These are phyloP conservation scores for Metschnikowia dekortorum DNA, from an alignment of 805 yeast species.

Conservation along the genomic window DNA sequence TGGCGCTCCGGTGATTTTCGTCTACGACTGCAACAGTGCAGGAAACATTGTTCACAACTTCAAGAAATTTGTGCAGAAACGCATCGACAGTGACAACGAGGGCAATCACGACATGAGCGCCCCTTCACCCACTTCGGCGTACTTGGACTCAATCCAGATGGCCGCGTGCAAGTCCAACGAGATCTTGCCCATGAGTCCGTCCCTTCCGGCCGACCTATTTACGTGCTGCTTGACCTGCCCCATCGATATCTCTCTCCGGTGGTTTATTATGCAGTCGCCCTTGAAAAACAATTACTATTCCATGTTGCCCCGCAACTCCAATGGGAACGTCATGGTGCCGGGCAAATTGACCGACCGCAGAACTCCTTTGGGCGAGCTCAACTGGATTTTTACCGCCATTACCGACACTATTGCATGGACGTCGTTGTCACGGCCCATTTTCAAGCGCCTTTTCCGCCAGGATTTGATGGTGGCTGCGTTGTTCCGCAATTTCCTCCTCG, in stretches of 20 bases:
- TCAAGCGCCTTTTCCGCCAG: slow-evolving; percentile 87
- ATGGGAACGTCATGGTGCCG: slow-evolving; percentile 68
- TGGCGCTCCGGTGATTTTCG: slow-evolving; percentile 95
- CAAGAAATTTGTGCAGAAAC: slow-evolving; percentile 81
- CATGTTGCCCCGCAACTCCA: slow-evolving; percentile 43
- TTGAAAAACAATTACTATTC: slow-evolving; percentile 48
- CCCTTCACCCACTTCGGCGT: slow-evolving; percentile 63
- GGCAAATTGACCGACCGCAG: slow-evolving; percentile 89
- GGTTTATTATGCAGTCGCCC: slow-evolving; percentile 86
- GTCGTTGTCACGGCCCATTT: slow-evolving; percentile 76
- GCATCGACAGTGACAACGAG: slow-evolving; percentile 81
- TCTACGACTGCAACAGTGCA: slow-evolving; percentile 91
- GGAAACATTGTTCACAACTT: slow-evolving; percentile 90
- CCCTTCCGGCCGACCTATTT: slow-evolving; percentile 91
- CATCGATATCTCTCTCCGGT: slow-evolving; percentile 85
- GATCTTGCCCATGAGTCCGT: slow-evolving; percentile 86
- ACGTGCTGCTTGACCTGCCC: slow-evolving; percentile 95
- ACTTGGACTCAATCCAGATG: slow-evolving; percentile 82
- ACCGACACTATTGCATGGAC: slow-evolving; percentile 99
- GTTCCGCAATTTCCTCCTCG: slow-evolving; percentile 86
- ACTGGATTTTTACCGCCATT: slow-evolving; percentile 97
- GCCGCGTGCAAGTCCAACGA: slow-evolving; percentile 92
- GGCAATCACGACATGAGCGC: slow-evolving; percentile 47
- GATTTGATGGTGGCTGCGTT: slow-evolving; percentile 95
- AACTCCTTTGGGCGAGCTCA: slow-evolving; percentile 92